Evolutionary conservation across 2,329 filamentous ascomycete species (phyloP).

Genomic region (Colletotrichum gigasporum): DNA sequence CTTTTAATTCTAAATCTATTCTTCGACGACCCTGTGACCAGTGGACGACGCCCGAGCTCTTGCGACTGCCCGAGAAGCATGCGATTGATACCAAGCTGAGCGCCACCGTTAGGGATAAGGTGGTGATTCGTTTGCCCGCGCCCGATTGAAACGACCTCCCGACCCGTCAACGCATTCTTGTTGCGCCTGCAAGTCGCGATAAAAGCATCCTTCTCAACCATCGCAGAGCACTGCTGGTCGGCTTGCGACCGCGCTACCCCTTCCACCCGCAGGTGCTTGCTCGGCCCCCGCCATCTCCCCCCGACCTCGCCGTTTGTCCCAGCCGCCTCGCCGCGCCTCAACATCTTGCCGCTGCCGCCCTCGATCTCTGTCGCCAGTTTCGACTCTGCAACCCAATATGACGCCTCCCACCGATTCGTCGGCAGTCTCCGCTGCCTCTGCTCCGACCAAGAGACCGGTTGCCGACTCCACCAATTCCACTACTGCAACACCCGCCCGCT

Average conservation of each 20-base stretch:
- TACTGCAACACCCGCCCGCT: constrained; percentile 45
- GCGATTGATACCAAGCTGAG: constrained; percentile 21
- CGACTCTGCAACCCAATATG: constrained; percentile 39
- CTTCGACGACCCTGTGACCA: background rate
- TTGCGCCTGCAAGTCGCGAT: background rate
- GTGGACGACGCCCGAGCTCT: background rate
- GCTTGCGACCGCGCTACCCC: background rate
- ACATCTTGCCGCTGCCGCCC: constrained; percentile 30
- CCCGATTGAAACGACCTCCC: constrained; percentile 1
- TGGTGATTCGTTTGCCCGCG: constrained; percentile 27
- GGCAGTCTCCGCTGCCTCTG: constrained; percentile 34
- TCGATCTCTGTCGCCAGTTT: constrained; percentile 29
- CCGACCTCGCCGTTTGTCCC: constrained; percentile 8
- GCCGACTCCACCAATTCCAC: constrained; percentile 46
- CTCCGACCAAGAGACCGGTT: constrained; percentile 42
- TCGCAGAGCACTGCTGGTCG: background rate
- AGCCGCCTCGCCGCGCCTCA: constrained; percentile 11
- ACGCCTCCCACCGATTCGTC: constrained; percentile 42
- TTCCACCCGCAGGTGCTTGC: constrained; percentile 4
- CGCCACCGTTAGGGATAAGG: constrained; percentile 26
- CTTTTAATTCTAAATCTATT: background rate
- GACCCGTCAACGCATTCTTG: background rate
- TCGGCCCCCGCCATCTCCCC: constrained; percentile 16
- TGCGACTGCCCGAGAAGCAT: constrained; percentile 25
- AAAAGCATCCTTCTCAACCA: background rate